Base-by-base conservation (phyloP, 768 basidiomycete genomes). In the Phylloporus sp. region DNA sequence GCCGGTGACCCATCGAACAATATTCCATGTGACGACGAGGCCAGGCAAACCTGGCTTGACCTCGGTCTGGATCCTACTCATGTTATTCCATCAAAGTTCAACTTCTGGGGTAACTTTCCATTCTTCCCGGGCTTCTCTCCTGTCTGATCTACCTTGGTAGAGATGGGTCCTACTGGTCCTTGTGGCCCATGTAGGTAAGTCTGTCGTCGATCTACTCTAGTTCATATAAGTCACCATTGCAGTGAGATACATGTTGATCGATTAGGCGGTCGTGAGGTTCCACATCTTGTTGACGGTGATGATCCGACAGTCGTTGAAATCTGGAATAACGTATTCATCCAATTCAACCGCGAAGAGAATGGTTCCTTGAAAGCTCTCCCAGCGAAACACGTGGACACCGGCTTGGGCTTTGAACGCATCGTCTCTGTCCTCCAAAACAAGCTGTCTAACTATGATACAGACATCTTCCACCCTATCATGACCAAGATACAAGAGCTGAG, bases 321-420 rank as follows among this genome's bases (percentile, higher is more conserved):
- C 59, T 99, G 97, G 97, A 99, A 99, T 76, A 97, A 97, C 67
- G 97, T 99, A 50, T 99, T 97, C 68, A 98, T 99, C 65, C 95
- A 97, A 63, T 99, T 89, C 76, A 98, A 99, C 68, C 89, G 97
- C 42, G 95, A 98, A 69, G 80, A 83, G 39, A 89, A 95, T 51
- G 88, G 89, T 35, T 82, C 85, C 18, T 79, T 99, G 15, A 83
- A 80, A 47, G 53, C 80, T 1, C 80, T 99, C 13, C 97, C 97
- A 23, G 82, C 86, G 28, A 93, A 94, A 71, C 97, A 99, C 61
- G 90, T 99, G 56, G 97, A 99, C 67, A 99, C 97, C 6, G 97
- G 97, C 45, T 94, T 99, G 95, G 97, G 97, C 38, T 99, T 97
- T 70, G 97, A 99, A 69, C 91, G 97, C 47, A 77, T 99, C 26